Base-by-base conservation (phyloP, 345 rosid genomes). In the Geranium brycei region DNA sequence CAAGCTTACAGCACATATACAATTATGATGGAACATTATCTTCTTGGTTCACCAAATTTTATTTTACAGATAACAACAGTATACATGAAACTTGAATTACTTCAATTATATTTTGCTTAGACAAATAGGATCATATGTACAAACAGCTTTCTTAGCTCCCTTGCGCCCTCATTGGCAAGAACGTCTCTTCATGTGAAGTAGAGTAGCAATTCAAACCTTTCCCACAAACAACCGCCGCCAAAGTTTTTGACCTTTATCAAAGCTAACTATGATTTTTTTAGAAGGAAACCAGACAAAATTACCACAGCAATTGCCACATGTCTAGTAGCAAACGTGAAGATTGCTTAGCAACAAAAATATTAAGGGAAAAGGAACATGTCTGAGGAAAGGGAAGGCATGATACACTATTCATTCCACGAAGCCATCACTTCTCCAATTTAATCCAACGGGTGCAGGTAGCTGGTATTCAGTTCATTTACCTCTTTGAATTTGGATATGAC, bases 401-500 rank as follows among this genome's bases (percentile, higher is more conserved):
- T 57, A 57, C 18, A 57, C 19, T 3, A 17, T 16, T 16, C 13
- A 69, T 56, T 64, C 64, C 51, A 61, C 70, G 77, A 78, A 74
- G 63, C 73, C 74, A 75, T 75, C 81, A 41, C 57, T 76, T 72
- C 77, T 69, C 81, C 82, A 68, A 66, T 64, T 80, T 71, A 75
- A 71, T 84, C 63, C 19, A 62, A 11, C 71, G 66, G 63, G 69
- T 68, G 76, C 59, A 66, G 68, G 71, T 67, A 63, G 59, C 41
- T 17, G 64, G 65, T 65, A 32, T 31, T 65, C 66, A 17, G 15
- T 5, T 17, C 16, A 17, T n/a, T 76, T 75, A 82, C 75, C 81
- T 82, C 75, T 66, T 83, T 16, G 75, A 79, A 77, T 80, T 81
- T 62, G 96, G 85, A 84, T 85, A 87, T 60, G 91, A 73, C 81